Conservation (phyloP, 1,284 basidiomycete species). For the Naganishia liquefaciens region DNA sequence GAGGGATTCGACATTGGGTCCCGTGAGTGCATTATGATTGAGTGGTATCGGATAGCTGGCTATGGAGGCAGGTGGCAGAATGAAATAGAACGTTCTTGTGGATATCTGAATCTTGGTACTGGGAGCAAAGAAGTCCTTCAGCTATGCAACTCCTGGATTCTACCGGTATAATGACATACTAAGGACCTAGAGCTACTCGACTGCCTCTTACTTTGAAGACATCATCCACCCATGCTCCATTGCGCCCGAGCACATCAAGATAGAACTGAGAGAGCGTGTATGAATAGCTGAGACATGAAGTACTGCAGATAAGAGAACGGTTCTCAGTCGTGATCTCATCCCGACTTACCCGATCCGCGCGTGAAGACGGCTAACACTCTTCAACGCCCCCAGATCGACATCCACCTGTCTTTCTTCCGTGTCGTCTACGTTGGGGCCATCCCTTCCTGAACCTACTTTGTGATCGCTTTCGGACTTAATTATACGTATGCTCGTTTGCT, state of each 20-base stretch:
- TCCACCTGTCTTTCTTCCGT: constrained; percentile 64
- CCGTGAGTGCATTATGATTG: constrained; percentile 6
- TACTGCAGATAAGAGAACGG: too few relatives aligned
- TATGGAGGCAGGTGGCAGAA: constrained; percentile 65
- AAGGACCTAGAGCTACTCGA: constrained; percentile 74
- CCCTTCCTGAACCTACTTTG: not conserved
- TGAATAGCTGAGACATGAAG: constrained; percentile 59
- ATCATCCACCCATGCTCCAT: constrained; percentile 97
- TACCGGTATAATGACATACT: constrained; percentile 58
- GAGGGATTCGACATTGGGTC: not conserved
- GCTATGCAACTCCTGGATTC: not conserved
- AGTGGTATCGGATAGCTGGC: constrained; percentile 49
- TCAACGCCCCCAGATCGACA: constrained; percentile 93
- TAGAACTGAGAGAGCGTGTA: constrained; percentile 72
- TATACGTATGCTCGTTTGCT: not conserved
- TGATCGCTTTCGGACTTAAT: constrained; percentile 1
- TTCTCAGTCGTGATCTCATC: too few relatives aligned
- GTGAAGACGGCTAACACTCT: constrained; percentile 94
- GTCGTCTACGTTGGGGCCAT: constrained; percentile 33
- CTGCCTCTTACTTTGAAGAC: constrained; percentile 88
- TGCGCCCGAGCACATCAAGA: constrained; percentile 86
- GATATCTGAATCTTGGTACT: constrained; percentile 99
- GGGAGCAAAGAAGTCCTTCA: constrained; percentile 26
- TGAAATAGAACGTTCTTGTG: constrained; percentile 94
- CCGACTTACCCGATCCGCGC: constrained; percentile 83